Conservation (phyloP, 176 grass and related monocot species). For the Carex myosuroides region DNA sequence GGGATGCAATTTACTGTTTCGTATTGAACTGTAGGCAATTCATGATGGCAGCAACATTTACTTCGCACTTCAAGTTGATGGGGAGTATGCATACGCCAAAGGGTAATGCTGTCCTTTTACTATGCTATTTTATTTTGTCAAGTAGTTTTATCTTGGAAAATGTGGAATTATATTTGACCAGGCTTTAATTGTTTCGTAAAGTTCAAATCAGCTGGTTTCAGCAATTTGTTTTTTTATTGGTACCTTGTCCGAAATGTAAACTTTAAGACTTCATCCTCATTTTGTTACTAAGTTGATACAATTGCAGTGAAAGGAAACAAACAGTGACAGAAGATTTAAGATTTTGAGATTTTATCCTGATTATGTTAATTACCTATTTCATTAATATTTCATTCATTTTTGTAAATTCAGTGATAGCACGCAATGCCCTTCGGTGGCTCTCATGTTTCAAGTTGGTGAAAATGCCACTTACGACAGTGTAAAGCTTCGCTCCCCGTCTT, state of each 20-base stretch:
- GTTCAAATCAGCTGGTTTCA: neutral
- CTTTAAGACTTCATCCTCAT: neutral
- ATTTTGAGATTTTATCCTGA: neutral
- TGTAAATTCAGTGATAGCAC: constrained; percentile 40
- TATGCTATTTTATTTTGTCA: neutral
- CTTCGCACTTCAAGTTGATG: constrained; percentile 88
- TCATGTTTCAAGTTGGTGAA: constrained; percentile 99
- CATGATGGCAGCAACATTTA: constrained; percentile 88
- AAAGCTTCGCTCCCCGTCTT: constrained; percentile 26
- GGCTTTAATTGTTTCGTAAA: neutral
- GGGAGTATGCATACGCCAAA: constrained; percentile 69
- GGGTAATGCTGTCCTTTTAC: constrained; percentile 50
- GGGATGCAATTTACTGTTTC: constrained; percentile 31
- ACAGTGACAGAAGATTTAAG: neutral
- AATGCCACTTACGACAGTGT: constrained; percentile 80
- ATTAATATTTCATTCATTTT: constrained; percentile 2
- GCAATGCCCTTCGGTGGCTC: constrained; percentile 89
- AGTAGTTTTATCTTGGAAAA: neutral
- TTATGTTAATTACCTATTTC: neutral
- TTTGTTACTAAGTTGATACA: neutral
- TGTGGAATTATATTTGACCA: neutral
- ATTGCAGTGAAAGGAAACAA: neutral
- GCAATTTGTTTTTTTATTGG: neutral
- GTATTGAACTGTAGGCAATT: constrained; percentile 58
- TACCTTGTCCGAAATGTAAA: neutral